Percentiles rank a stretch among this genome's conserved stretches.
These are phyloP conservation scores for Prunella vulgaris DNA, from an alignment of 257 asterid genomes.

Conservation along the genomic window DNA sequence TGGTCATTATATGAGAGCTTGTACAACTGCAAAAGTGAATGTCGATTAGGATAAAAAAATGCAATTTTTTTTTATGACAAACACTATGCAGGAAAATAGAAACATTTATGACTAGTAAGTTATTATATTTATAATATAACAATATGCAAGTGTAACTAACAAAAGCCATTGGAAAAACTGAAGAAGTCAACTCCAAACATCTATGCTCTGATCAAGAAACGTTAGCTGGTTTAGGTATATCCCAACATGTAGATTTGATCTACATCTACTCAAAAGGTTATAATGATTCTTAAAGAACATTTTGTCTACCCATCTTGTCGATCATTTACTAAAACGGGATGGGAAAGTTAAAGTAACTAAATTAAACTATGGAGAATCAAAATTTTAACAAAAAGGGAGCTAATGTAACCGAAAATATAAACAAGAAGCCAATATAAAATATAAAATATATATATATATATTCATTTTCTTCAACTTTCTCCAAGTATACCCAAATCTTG, in stretches of 20 bases:
- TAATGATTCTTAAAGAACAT: background rate
- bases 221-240: background rate
- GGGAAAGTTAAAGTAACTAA: background rate
- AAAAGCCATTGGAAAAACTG: background rate
- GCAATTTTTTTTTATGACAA: background rate
- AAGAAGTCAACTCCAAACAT: background rate
- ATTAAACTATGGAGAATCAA: background rate
- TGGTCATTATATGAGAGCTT: conserved; percentile 32
- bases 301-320: background rate
- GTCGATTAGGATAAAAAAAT: background rate
- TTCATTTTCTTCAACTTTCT: background rate
- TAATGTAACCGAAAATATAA: background rate
- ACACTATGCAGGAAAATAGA: background rate
- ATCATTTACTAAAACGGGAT: background rate
- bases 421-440: background rate
- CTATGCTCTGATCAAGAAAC: background rate
- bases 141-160: background rate
- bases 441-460: background rate
- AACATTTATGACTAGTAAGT: background rate
- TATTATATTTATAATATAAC: background rate
- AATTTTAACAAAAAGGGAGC: background rate
- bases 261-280: background rate
- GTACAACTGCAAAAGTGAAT: conserved; percentile 26
- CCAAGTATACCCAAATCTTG: background rate
- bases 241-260: background rate